These are phyloP conservation scores for Cutaneotrichosporon cyanovorans DNA, from an alignment of 1,284 basidiomycete species.

Conservation along the genomic window DNA sequence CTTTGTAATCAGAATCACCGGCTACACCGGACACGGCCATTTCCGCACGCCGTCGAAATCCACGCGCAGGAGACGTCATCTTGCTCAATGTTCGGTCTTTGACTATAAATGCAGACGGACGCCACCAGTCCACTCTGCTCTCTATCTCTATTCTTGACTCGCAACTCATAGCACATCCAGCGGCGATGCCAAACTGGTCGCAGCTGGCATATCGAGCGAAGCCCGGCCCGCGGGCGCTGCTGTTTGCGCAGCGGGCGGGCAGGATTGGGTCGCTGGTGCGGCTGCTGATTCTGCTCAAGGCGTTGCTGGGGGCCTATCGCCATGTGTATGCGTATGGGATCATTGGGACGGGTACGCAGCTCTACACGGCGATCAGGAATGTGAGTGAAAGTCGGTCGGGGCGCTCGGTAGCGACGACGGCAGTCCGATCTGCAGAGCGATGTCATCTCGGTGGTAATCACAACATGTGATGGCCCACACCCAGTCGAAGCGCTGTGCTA, in stretches of 20 bases:
- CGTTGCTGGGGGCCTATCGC: slow-evolving; percentile 42
- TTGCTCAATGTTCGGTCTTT: too few species aligned
- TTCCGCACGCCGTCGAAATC: too few species aligned
- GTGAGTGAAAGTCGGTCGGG: slow-evolving; percentile 22
- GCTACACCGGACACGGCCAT: too few species aligned
- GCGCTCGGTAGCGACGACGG: too few species aligned
- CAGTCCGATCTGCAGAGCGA: too few species aligned
- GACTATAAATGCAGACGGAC: too few species aligned
- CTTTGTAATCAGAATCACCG: too few species aligned
- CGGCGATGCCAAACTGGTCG: slow-evolving; percentile 15
- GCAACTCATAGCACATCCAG: not conserved
- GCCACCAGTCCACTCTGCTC: not conserved
- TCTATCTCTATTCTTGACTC: not conserved
- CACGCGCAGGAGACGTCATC: too few species aligned
- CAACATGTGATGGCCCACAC: too few species aligned
- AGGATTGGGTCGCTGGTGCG: slow-evolving; percentile 11
- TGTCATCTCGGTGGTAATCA: too few species aligned
- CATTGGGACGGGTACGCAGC: slow-evolving; percentile 24
- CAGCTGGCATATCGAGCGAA: slow-evolving; percentile 4
- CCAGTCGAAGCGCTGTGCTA: too few species aligned
- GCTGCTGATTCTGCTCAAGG: slow-evolving; percentile 12
- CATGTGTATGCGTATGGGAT: slow-evolving; percentile 71
- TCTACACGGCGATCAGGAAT: slow-evolving; percentile 23
- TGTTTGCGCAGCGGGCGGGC: slow-evolving; percentile 8
- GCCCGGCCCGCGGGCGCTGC: slow-evolving; percentile 8